phyloP scores from a whole-genome alignment of 2,329 filamentous ascomycete species.

The Hymenoscyphus repandus region DNA sequence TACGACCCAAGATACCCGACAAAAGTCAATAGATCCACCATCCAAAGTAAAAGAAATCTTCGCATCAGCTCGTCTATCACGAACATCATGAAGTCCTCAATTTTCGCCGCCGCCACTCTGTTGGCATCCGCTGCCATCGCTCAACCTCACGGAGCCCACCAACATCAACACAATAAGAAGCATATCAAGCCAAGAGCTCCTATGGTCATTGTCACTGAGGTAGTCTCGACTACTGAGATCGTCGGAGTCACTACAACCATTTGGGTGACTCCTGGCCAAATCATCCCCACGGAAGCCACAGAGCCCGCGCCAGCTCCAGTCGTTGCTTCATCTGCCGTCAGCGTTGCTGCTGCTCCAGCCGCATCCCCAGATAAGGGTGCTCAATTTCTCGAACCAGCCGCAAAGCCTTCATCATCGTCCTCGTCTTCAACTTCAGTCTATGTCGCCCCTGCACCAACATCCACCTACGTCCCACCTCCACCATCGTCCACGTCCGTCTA shows the following conservation, averaged over 20 bases:
- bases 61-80: not conserved
- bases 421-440: slow-evolving; percentile 27
- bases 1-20: no score
- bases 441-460: slow-evolving; percentile 18
- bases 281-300: slow-evolving; percentile 2
- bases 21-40: no score
- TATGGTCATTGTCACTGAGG: slow-evolving; percentile 45
- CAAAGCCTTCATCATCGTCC: slow-evolving; percentile 22
- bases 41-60: no score
- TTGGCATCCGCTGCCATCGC: slow-evolving; percentile 27
- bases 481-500: slow-evolving; percentile 9
- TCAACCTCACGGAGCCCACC: slow-evolving; percentile 35
- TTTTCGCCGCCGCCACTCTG: slow-evolving; percentile 26
- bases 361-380: slow-evolving; percentile 4
- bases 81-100: slow-evolving; percentile 33
- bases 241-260: slow-evolving; percentile 34
- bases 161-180: slow-evolving; percentile 20
- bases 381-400: slow-evolving; percentile 21
- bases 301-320: slow-evolving; percentile 5
- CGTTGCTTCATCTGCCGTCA: slow-evolving; percentile 1
- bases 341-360: slow-evolving; percentile 6
- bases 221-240: slow-evolving; percentile 42
- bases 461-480: slow-evolving; percentile 2
- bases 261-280: slow-evolving; percentile 35
- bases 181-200: slow-evolving; percentile 13